Evolutionary conservation across 768 basidiomycete genomes (phyloP), one percentile per base, ranked within the genome.

Genomic region (Amanita exitialis): DNA sequence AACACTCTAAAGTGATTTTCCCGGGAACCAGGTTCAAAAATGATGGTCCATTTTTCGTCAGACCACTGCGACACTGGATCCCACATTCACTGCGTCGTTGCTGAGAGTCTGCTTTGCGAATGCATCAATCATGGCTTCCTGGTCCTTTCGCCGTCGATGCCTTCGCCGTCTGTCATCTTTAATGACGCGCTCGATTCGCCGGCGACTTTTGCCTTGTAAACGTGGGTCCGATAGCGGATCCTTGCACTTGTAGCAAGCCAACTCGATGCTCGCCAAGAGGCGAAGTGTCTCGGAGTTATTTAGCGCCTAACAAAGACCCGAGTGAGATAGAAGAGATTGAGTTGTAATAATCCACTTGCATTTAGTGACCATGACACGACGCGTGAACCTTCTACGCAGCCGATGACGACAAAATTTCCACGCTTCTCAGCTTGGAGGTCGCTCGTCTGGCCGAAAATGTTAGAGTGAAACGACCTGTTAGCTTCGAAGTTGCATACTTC

Each of bases 351-450:
- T 32, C 34, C 34, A 62, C 81, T 51, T 58, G 88, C 88, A 60
- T 90, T 90, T 53, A 90, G 63, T 27, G 89, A 90, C 87, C 88
- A 91, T 12, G 89, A 90, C 28, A 90, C 71, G 36, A 91, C 88
- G 37, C 76, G 78, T 36, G 72, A 62, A 18, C 79, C 81, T 53
- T 90, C 86, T 18, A 91, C 80, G 50, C 83, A 85, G 38, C 85
- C 83, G 49, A 91, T 77, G 23, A 91, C 86, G 18, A 91, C 82
- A 60, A 91, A 91, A 62, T 90, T 90, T 47, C 89, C 89, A 56
- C 89, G 78, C 66, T 86, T 87, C 66, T 91, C 89, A 15, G 87
- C 88, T 69, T 90, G 86, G 34, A 90, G 66, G 61, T 90, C 82
- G 52, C 78, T 79, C 20, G 71, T 61, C 83, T 86, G 42, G 47